Evolutionary conservation across 2,329 filamentous ascomycete genomes (phyloP), one percentile per base, ranked within the genome.

Genomic region (Chalaropsis thielavioides): DNA sequence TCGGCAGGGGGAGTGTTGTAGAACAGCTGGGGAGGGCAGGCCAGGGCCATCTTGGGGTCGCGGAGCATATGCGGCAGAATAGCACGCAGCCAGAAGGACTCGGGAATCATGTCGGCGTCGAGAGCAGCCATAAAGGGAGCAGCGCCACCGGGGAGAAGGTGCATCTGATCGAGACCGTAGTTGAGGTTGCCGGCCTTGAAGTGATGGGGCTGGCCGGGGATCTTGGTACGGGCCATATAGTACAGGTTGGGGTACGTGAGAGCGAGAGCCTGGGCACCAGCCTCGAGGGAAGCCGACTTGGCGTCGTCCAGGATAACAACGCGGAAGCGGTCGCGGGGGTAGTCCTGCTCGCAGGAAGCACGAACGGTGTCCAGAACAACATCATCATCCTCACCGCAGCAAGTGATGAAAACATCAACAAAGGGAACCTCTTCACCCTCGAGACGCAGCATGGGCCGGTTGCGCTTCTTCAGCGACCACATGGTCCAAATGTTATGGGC

Each of bases 61-160:
- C 76, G 72, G n/a, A 85, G 69, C 64, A 85, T 72, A 70, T 86
- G 83, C 64, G 83, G 81, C n/a, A 85, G 72, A 17, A 83, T 71
- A 35, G 81, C 79, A 46, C 83, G 80, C 17, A 86, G 76, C 82
- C 83, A 86, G 59, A 81, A 74, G 62, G 75, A 76, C 71, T 85
- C 81, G 6, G 83, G 81, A 72, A 87, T 86, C 84, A 87, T 87
- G 70, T 87, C 84, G 22, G 83, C 84, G 70, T 87, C 84, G 41
- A 87, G 74, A 46, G 81, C 81, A n/a, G 83, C 83, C 71, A 86
- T 81, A 71, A 77, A 85, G 69, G 81, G 76, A 49, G 77, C 76
- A n/a, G 80, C 75, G 27, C 82, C 82, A 19, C 80, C 81, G 0
- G 80, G 79, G 40, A 84, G 73, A n/a, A 73, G 70, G 17, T 76